These are phyloP conservation scores for Monosporascus sp. DNA, from an alignment of 2,329 filamentous ascomycete species.

Conservation along the genomic window DNA sequence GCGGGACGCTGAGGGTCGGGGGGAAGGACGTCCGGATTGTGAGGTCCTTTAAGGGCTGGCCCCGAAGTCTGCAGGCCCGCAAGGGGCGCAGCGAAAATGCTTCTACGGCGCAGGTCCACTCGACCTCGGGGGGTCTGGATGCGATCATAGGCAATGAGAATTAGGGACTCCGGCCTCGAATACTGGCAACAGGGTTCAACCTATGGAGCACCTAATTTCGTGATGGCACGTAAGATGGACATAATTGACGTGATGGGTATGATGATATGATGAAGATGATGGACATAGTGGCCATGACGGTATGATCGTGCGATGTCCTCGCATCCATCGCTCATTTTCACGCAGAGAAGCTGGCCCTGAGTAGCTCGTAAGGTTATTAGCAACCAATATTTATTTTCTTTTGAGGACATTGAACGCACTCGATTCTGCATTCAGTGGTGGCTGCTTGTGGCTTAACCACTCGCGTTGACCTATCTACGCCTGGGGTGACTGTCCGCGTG, in stretches of 20 bases:
- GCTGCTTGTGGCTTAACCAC: too few species aligned
- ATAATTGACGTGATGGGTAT: background rate
- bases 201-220: too few species aligned
- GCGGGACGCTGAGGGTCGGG: conserved; percentile 32
- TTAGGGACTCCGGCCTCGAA: background rate
- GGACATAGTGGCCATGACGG: too few species aligned
- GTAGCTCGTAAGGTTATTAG: too few species aligned
- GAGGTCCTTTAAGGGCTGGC: conserved; percentile 24
- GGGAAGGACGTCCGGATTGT: conserved; percentile 40
- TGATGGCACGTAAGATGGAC: background rate
- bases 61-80: conserved; percentile 29
- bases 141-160: conserved; percentile 19
- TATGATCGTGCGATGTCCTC: conserved; percentile 1
- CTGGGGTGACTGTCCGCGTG: too few species aligned
- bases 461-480: too few species aligned
- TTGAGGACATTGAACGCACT: too few species aligned
- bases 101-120: conserved; percentile 28
- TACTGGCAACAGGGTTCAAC: too few species aligned
- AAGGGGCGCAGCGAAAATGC: conserved; percentile 35
- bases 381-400: too few species aligned
- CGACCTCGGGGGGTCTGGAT: conserved; percentile 25
- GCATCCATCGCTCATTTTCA: conserved; percentile 6
- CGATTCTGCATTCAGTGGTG: too few species aligned
- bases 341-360: background rate
- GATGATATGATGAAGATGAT: conserved; percentile 1